Evolutionary conservation across 495 filamentous ascomycete species (phyloP).

Genomic region (Aspergillus coremiiformis): DNA sequence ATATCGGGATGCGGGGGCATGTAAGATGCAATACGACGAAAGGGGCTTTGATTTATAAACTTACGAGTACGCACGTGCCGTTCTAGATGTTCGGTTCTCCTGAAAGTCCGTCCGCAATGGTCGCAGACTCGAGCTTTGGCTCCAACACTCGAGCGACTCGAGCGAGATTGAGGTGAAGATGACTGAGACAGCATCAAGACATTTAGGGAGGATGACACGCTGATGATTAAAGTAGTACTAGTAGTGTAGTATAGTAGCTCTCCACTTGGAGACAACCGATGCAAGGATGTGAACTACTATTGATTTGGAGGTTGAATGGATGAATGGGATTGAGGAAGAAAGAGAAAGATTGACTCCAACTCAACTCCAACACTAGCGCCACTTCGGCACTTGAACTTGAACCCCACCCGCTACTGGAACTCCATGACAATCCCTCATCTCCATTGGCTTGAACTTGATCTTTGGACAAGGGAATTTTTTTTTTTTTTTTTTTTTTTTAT

Average conservation of each 20-base stretch:
- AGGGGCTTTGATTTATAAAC: too few relatives aligned
- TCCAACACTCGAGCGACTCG: slow-evolving; percentile 19
- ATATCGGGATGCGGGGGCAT: too few relatives aligned
- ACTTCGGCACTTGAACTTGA: neutral
- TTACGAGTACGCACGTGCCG: slow-evolving; percentile 50
- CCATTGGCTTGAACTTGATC: too few relatives aligned
- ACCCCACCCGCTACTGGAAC: too few relatives aligned
- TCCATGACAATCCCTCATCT: too few relatives aligned
- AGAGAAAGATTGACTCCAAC: slow-evolving; percentile 3
- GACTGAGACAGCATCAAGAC: slow-evolving; percentile 32
- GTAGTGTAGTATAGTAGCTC: too few relatives aligned
- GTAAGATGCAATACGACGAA: neutral
- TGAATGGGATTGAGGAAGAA: neutral
- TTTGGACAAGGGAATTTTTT: too few relatives aligned
- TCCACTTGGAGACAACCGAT: slow-evolving; percentile 12
- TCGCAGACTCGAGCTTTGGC: slow-evolving; percentile 33
- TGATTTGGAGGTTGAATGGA: neutral
- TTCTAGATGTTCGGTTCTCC: slow-evolving; percentile 45
- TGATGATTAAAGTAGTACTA: neutral
- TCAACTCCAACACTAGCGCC: slow-evolving; percentile 4
- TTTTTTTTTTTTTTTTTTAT: neutral
- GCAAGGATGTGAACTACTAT: neutral
- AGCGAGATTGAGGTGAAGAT: slow-evolving; percentile 16
- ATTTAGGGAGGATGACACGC: slow-evolving; percentile 13
- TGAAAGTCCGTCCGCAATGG: slow-evolving; percentile 37